Evolutionary conservation across 2,329 filamentous ascomycete species (phyloP).

Genomic region (Cadophora luteo-olivacea): DNA sequence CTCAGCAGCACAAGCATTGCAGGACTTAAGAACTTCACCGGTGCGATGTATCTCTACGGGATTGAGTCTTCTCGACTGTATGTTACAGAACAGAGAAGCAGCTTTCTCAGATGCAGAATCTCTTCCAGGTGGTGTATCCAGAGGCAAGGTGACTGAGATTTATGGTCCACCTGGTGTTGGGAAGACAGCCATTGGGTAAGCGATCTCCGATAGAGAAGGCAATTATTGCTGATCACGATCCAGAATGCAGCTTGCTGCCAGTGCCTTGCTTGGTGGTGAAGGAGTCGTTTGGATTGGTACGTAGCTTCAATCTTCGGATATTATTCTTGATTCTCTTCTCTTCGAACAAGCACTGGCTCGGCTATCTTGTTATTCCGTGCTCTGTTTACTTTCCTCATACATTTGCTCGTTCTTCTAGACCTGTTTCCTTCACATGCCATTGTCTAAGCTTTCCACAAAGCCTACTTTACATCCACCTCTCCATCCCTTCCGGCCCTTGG

Average conservation of each 20-base stretch:
- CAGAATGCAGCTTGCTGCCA: conserved; percentile 74
- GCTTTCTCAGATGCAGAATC: conserved; percentile 25
- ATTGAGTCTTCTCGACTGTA: conserved; percentile 58
- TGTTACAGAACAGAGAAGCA: conserved; percentile 47
- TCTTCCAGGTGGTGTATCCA: conserved; percentile 64
- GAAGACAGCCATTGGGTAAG: conserved; percentile 75
- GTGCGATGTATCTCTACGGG: conserved; percentile 62
- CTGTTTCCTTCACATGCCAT: not conserved
- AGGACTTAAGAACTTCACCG: conserved; percentile 60
- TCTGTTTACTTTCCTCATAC: not conserved
- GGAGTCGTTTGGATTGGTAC: conserved; percentile 83
- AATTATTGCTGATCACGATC: not conserved
- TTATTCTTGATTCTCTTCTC: not conserved
- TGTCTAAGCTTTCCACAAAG: not conserved
- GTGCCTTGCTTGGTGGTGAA: conserved; percentile 64
- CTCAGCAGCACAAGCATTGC: conserved; percentile 75
- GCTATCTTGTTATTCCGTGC: conserved; percentile 1
- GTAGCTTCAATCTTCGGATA: conserved; percentile 26
- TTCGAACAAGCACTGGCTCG: not conserved
- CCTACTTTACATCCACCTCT: not conserved
- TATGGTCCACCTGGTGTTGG: conserved; percentile 88
- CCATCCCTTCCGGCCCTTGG: not conserved
- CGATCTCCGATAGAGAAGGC: not conserved
- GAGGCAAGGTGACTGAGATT: conserved; percentile 83
- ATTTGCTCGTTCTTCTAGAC: not conserved